phyloP scores from a whole-genome alignment of 495 filamentous ascomycete species.

The Xylaria acuta region DNA sequence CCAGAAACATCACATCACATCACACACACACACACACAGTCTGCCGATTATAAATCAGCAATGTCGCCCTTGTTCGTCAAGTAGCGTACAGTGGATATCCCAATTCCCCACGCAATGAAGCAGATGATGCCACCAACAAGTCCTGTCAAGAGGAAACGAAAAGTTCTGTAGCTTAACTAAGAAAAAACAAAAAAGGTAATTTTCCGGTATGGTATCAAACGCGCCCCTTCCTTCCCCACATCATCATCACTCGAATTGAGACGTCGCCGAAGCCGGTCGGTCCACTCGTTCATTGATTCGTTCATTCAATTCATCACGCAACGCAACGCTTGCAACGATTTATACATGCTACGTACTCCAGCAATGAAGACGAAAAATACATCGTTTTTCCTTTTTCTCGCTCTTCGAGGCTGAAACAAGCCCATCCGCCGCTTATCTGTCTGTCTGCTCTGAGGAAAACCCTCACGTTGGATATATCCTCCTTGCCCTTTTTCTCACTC shows the following conservation, averaged over 20 bases:
- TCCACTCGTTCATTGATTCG: neutral
- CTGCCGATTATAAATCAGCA: neutral
- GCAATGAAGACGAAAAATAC: neutral
- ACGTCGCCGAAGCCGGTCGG: neutral
- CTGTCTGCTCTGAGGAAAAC: neutral
- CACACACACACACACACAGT: neutral
- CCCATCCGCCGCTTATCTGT: too few species aligned
- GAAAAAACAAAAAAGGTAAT: too few species aligned
- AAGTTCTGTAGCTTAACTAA: too few species aligned
- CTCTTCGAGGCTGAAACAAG: neutral
- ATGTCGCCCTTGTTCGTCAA: too few species aligned
- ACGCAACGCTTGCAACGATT: neutral
- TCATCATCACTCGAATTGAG: neutral
- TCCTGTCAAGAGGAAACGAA: too few species aligned
- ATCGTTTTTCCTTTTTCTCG: neutral
- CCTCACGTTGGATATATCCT: slow-evolving; percentile 17
- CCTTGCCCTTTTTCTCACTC: neutral
- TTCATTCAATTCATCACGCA: neutral
- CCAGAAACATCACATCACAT: neutral
- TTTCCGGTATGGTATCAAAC: too few species aligned
- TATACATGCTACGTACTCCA: neutral
- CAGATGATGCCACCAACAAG: too few species aligned
- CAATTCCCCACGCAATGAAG: too few species aligned
- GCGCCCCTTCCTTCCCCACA: too few species aligned
- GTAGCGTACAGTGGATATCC: too few species aligned